phyloP scores from a whole-genome alignment of 2,329 filamentous ascomycete species.

The Aureobasidium leucospermi region DNA sequence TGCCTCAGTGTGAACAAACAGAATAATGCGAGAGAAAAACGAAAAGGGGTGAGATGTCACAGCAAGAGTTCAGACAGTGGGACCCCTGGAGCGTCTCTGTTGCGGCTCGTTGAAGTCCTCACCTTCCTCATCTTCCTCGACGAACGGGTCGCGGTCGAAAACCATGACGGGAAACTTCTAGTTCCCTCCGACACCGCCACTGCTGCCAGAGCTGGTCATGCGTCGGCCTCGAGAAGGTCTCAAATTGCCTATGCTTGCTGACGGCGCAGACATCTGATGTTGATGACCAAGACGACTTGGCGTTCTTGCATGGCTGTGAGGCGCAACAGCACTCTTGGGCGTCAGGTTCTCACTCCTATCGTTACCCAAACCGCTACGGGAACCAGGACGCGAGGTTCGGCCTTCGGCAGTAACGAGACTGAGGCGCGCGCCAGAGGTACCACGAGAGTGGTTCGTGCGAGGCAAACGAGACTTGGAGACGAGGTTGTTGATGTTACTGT shows the following conservation, averaged over 20 bases:
- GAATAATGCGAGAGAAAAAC: neutral
- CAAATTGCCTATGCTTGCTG: conserved; percentile 19
- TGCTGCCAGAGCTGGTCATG: conserved; percentile 6
- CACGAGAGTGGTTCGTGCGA: conserved; percentile 18
- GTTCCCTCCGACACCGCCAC: neutral
- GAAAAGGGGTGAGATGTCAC: neutral
- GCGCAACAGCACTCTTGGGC: conserved; percentile 17
- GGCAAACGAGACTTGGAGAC: conserved; percentile 20
- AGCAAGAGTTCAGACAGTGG: neutral
- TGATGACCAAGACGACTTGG: conserved; percentile 14
- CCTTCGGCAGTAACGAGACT: conserved; percentile 19
- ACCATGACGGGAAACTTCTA: neutral
- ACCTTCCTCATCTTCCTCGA: conserved; percentile 11
- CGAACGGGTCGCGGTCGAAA: conserved; percentile 1
- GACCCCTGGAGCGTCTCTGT: neutral
- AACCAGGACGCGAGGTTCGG: neutral
- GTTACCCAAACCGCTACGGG: conserved; percentile 9
- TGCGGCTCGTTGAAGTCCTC: neutral
- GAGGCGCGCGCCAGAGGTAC: conserved; percentile 20
- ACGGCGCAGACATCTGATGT: conserved; percentile 17
- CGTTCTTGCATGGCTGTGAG: conserved; percentile 17
- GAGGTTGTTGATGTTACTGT: conserved; percentile 12
- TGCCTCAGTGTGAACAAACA: neutral
- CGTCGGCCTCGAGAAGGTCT: conserved; percentile 14
- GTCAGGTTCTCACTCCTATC: conserved; percentile 19